Percentiles rank a stretch among this genome's conserved stretches.
These are phyloP conservation scores for Inonotus obliquus DNA, from an alignment of 1,284 basidiomycete species.

Conservation along the genomic window DNA sequence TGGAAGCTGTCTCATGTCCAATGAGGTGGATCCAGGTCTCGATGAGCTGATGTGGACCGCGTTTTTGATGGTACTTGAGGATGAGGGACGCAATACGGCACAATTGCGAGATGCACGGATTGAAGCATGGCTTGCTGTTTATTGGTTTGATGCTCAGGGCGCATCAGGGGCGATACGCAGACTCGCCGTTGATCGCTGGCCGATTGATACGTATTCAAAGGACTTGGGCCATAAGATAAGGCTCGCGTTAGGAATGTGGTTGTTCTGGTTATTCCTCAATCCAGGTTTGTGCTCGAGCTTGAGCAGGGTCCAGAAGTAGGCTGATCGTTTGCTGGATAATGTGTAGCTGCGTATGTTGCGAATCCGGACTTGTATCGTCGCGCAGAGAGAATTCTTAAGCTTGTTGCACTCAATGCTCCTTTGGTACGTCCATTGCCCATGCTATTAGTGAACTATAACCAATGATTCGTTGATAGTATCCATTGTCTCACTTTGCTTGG, in stretches of 20 bases:
- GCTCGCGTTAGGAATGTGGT: slow-evolving; percentile 35
- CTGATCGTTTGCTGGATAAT: not conserved
- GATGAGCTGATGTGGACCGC: slow-evolving; percentile 41
- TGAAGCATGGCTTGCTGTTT: slow-evolving; percentile 34
- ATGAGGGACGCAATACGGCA: slow-evolving; percentile 45
- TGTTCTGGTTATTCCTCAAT: slow-evolving; percentile 48
- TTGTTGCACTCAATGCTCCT: slow-evolving; percentile 63
- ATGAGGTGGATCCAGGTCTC: slow-evolving; percentile 31
- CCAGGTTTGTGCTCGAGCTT: slow-evolving; percentile 41
- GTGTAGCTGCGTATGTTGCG: slow-evolving; percentile 44
- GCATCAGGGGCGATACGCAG: slow-evolving; percentile 30
- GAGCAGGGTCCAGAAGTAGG: not conserved
- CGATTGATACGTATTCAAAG: slow-evolving; percentile 12
- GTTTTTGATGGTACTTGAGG: slow-evolving; percentile 54
- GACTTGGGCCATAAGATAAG: slow-evolving; percentile 26
- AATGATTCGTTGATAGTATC: slow-evolving; percentile 42
- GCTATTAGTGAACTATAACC: slow-evolving; percentile 6
- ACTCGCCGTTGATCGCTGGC: slow-evolving; percentile 31
- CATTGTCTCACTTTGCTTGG: slow-evolving; percentile 52
- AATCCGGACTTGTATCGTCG: slow-evolving; percentile 38
- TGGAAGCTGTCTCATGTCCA: slow-evolving; percentile 19
- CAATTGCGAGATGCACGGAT: slow-evolving; percentile 37
- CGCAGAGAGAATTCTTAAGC: slow-evolving; percentile 48
- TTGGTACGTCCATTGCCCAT: slow-evolving; percentile 37
- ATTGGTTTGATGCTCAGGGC: slow-evolving; percentile 33